Conservation (phyloP, 768 basidiomycete genomes). For the Hirschioporus abietinus region DNA sequence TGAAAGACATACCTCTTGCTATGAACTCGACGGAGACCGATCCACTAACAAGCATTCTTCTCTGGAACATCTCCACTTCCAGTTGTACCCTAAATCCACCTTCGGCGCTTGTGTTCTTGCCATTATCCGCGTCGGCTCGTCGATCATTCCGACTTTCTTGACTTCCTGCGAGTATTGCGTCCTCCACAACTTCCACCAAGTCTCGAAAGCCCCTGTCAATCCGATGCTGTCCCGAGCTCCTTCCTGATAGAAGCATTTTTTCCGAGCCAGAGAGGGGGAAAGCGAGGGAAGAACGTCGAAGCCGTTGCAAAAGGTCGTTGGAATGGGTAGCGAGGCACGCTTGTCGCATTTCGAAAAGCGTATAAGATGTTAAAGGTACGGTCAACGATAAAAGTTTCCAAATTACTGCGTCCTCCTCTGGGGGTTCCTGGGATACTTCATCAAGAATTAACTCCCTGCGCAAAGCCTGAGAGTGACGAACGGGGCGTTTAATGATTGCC, state of each 20-base stretch:
- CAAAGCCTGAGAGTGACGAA: constrained; percentile 1
- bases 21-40: constrained; percentile 59
- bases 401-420: constrained; percentile 26
- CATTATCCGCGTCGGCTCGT: constrained; percentile 9
- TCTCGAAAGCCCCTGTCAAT: constrained; percentile 35
- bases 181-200: constrained; percentile 48
- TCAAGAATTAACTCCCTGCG: constrained; percentile 5
- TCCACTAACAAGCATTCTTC: constrained; percentile 62
- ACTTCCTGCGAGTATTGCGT: constrained; percentile 18
- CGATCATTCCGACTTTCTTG: not conserved
- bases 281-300: constrained; percentile 47
- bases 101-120: constrained; percentile 28
- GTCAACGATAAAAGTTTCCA: constrained; percentile 51
- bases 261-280: constrained; percentile 49
- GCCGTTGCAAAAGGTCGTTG: constrained; percentile 53
- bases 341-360: constrained; percentile 55
- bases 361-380: constrained; percentile 34
- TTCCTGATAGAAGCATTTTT: constrained; percentile 29
- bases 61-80: constrained; percentile 43
- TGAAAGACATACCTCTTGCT: constrained; percentile 37
- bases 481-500: constrained; percentile 58
- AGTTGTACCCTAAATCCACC: constrained; percentile 46
- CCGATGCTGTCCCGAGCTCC: not conserved
- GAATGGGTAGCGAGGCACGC: constrained; percentile 64
- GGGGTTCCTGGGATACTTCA: not conserved